These are phyloP conservation scores for Metschnikowia reukaufii DNA, from an alignment of 805 yeast genomes.

Conservation along the genomic window DNA sequence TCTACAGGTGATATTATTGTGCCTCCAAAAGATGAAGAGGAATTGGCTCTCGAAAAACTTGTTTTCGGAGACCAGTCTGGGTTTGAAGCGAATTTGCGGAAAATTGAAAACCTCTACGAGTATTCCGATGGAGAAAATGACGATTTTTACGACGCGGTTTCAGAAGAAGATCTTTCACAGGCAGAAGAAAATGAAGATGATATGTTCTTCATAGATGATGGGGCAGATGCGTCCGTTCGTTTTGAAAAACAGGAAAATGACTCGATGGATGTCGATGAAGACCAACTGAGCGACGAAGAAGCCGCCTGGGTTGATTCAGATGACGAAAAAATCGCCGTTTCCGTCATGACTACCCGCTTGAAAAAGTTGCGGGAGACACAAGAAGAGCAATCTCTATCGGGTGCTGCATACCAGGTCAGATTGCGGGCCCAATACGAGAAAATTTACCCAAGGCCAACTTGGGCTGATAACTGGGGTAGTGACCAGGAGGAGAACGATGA, in stretches of 20 bases:
- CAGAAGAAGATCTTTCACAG: slow-evolving; percentile 25
- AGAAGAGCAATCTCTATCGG: slow-evolving; percentile 53
- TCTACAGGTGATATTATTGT: not conserved
- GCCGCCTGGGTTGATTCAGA: slow-evolving; percentile 84
- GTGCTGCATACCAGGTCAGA: slow-evolving; percentile 60
- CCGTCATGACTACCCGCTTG: slow-evolving; percentile 60
- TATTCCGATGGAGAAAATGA: slow-evolving; percentile 40
- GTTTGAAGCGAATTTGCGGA: slow-evolving; percentile 62
- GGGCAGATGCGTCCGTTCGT: slow-evolving; percentile 33
- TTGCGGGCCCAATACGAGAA: slow-evolving; percentile 69
- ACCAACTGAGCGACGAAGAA: slow-evolving; percentile 31
- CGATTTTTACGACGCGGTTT: not conserved
- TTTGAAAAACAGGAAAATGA: slow-evolving; percentile 43
- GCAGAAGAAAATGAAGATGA: slow-evolving; percentile 39
- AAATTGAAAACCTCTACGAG: slow-evolving; percentile 56
- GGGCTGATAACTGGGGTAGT: slow-evolving; percentile 56
- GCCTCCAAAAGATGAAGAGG: slow-evolving; percentile 74
- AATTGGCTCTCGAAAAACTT: slow-evolving; percentile 69
- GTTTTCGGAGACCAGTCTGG: slow-evolving; percentile 89
- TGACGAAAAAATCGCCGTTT: slow-evolving; percentile 70
- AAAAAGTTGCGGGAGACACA: slow-evolving; percentile 69
- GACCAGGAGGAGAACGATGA: slow-evolving; percentile 34
- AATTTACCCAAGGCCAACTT: slow-evolving; percentile 80
- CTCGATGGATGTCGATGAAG: slow-evolving; percentile 31
- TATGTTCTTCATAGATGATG: slow-evolving; percentile 46